Percentiles rank a stretch among this genome's conserved stretches.
Conservation (phyloP, 768 basidiomycete species). For the Saitozyma podzolica region DNA sequence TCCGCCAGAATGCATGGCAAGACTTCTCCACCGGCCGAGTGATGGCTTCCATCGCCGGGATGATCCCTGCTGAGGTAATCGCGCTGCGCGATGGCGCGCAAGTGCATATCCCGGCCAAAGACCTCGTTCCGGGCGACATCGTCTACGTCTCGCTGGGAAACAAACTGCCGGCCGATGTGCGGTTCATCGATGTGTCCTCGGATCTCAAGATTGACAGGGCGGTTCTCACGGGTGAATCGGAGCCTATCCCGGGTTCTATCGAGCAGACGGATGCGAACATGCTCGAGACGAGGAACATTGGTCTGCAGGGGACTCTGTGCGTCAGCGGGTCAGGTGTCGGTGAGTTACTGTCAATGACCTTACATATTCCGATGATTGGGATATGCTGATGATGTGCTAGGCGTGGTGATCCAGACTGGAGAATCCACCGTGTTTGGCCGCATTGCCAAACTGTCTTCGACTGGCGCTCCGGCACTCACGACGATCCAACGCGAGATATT, state of each 20-base stretch:
- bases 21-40: constrained; percentile 63
- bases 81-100: constrained; percentile 46
- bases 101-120: constrained; percentile 35
- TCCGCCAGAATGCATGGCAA: constrained; percentile 56
- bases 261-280: constrained; percentile 60
- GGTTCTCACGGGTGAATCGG: constrained; percentile 61
- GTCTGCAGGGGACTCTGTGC: constrained; percentile 56
- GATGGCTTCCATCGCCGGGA: constrained; percentile 62
- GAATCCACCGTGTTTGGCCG: constrained; percentile 55
- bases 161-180: constrained; percentile 54
- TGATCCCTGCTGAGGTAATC: constrained; percentile 51
- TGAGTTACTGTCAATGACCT: not conserved
- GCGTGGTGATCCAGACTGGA: constrained; percentile 43
- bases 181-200: constrained; percentile 58
- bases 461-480: constrained; percentile 55
- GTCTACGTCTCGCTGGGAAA: constrained; percentile 37
- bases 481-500: constrained; percentile 62
- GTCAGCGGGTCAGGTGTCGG: constrained; percentile 42
- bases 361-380: too few relatives aligned
- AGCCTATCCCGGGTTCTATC: constrained; percentile 50
- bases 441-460: constrained; percentile 61
- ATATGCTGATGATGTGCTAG: too few relatives aligned
- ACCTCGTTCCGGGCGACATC: constrained; percentile 50
- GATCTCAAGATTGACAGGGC: constrained; percentile 67
- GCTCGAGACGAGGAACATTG: constrained; percentile 60